These are phyloP conservation scores for Suillus subaureus DNA, from an alignment of 768 basidiomycete genomes.

Conservation along the genomic window DNA sequence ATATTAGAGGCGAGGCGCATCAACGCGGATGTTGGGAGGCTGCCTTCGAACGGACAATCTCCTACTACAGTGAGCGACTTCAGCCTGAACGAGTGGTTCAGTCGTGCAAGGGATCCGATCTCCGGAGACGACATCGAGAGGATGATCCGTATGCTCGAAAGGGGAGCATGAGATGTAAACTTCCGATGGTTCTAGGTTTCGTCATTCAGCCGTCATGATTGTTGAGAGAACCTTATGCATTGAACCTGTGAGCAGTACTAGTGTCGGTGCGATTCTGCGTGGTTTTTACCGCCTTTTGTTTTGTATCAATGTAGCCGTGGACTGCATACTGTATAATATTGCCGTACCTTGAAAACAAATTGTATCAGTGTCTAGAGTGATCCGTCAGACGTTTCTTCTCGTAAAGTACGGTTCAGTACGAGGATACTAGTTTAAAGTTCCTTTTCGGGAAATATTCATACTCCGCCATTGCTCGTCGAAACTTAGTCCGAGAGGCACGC, in stretches of 20 bases:
- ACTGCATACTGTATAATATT: neutral
- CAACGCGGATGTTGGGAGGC: neutral
- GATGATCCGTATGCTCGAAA: neutral
- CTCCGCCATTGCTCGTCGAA: slow-evolving; percentile 24
- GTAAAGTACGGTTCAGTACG: neutral
- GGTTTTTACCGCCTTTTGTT: neutral
- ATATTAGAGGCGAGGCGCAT: neutral
- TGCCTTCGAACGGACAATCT: neutral
- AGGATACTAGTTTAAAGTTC: neutral
- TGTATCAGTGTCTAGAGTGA: neutral
- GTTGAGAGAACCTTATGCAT: neutral
- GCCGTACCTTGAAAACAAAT: neutral
- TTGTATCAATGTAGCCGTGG: neutral
- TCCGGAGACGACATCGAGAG: slow-evolving; percentile 3
- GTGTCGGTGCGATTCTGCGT: neutral
- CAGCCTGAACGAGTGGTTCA: slow-evolving; percentile 3
- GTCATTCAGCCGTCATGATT: neutral
- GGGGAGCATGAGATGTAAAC: neutral
- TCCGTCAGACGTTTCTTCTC: neutral
- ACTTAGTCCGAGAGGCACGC: slow-evolving; percentile 13
- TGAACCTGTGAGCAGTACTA: neutral
- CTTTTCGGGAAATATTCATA: slow-evolving; percentile 15
- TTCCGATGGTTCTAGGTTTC: neutral
- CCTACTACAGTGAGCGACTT: neutral
- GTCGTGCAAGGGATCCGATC: neutral